A percentile compares a stretch with the other conserved stretches of the same genome.
Evolutionary conservation across 768 basidiomycete species (phyloP).

Genomic region (Termitomyces sp.): DNA sequence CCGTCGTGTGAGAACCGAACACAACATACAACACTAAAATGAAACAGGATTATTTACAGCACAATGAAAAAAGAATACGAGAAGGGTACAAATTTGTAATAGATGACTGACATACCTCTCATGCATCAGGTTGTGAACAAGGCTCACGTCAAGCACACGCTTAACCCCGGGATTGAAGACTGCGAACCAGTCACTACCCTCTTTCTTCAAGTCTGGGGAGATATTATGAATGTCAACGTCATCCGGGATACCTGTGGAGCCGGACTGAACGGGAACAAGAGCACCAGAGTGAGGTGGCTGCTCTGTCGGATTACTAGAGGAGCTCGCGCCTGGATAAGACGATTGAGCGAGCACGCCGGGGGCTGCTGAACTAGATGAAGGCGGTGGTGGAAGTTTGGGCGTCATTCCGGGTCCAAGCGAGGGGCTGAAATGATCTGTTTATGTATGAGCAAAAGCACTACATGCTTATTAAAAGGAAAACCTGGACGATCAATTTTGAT

Average conservation of each 20-base stretch:
- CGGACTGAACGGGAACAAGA: conserved; percentile 15
- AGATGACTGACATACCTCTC: conserved; percentile 56
- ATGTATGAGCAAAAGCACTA: not conserved
- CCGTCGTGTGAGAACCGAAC: conserved; percentile 94
- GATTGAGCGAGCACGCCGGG: conserved; percentile 23
- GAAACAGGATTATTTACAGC: not conserved
- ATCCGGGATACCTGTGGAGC: conserved; percentile 36
- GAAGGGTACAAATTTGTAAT: not conserved
- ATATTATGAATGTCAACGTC: conserved; percentile 33
- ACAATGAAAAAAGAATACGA: not conserved
- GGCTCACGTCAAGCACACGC: conserved; percentile 67
- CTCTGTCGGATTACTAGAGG: conserved; percentile 7
- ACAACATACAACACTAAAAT: conserved; percentile 65
- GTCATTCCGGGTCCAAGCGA: conserved; percentile 30
- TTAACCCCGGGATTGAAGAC: conserved; percentile 82
- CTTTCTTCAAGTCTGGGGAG: conserved; percentile 56
- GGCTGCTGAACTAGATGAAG: conserved; percentile 22
- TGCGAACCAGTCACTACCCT: conserved; percentile 86
- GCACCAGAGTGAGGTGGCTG: conserved; percentile 10
- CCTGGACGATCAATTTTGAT: conserved; percentile 33
- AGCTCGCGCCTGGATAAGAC: conserved; percentile 10
- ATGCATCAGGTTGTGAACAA: conserved; percentile 86
- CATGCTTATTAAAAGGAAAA: conserved; percentile 6
- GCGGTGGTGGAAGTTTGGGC: conserved; percentile 32
- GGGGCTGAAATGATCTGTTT: conserved; percentile 32